Base-by-base conservation (phyloP, 495 filamentous ascomycete species). In the Penicillium crystallinum region DNA sequence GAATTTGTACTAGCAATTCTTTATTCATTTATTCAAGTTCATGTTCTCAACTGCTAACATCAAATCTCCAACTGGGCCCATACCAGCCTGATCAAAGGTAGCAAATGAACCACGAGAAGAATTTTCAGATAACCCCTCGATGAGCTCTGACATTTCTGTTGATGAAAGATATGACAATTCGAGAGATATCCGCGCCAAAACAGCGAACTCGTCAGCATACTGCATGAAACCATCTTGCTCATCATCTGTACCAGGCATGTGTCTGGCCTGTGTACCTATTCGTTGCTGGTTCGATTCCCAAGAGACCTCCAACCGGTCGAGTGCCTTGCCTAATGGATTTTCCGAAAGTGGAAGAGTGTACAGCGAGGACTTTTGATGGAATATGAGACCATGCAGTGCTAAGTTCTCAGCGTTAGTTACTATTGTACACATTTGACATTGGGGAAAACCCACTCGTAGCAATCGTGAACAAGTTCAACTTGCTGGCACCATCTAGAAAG, bases 31-130 rank as follows among this genome's bases (percentile, higher is more conserved):
- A 17, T 17, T 17, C 34, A 36, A 36, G n/a, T 12, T 48, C 63
- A 77, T 17, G 41, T 71, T 47, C 21, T 52, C 37, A 4, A 52
- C 38, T 6, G 48, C 48, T 22, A 41, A 23, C 23, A 52, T 33
- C n/a, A 52, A 38, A 31, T 52, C 25, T 12, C 22, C 36, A 42
- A 52, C 23, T 14, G 39, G 36, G n/a, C 25, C 38, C 48, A 52
- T 52, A 19, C 36, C 38, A 7, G 48, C 25, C 29, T 52, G 48
- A 23, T 52, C 48, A 22, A 52, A 52, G 1, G 48, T 52, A 10
- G 48, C 48, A 18, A 43, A 30, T 12, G 14, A 23, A 23, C 30
- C 27, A 25, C 35, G 31, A 19, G 14, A 6, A 4, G 34, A 34
- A 15, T 15, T 36, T 4, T 17, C 34, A 17, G 34, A 17, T 12